These are phyloP conservation scores for Arabidopsis hybrid DNA, from an alignment of 441 rosid genomes.

Conservation along the genomic window DNA sequence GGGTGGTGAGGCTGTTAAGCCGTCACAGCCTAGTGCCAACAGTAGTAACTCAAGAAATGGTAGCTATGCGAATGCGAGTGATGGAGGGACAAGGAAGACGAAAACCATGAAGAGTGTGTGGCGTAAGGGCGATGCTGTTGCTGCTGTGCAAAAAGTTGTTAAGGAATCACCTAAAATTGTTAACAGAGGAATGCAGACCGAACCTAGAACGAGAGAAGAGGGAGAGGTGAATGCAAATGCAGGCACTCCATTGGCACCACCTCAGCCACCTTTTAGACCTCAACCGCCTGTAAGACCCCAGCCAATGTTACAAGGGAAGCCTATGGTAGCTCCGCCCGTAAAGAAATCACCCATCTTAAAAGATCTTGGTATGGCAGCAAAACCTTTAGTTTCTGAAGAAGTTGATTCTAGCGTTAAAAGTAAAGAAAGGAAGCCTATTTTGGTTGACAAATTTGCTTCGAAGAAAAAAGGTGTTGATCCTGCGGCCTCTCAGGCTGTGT, in stretches of 20 bases:
- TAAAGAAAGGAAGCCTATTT: slow-evolving; percentile 73
- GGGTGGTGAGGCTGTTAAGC: slow-evolving; percentile 47
- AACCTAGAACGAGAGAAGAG: slow-evolving; percentile 45
- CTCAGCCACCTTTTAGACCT: slow-evolving; percentile 64
- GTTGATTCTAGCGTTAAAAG: slow-evolving; percentile 47
- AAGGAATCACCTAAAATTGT: slow-evolving; percentile 59
- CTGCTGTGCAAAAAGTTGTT: slow-evolving; percentile 64
- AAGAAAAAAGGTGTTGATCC: slow-evolving; percentile 79
- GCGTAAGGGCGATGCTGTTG: slow-evolving; percentile 90
- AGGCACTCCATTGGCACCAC: slow-evolving; percentile 47
- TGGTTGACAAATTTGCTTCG: slow-evolving; percentile 88
- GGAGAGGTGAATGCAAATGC: slow-evolving; percentile 47
- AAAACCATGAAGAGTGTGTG: slow-evolving; percentile 93
- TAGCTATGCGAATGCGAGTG: slow-evolving; percentile 38
- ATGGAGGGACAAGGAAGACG: slow-evolving; percentile 47
- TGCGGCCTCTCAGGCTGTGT: slow-evolving; percentile 67
- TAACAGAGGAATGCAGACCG: slow-evolving; percentile 44
- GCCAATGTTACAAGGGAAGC: slow-evolving; percentile 77
- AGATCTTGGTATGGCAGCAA: slow-evolving; percentile 80
- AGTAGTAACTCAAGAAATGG: slow-evolving; percentile 45
- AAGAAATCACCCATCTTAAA: slow-evolving; percentile 70
- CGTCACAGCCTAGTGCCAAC: slow-evolving; percentile 38
- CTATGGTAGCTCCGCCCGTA: slow-evolving; percentile 64
- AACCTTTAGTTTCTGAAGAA: slow-evolving; percentile 47
- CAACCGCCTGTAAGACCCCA: slow-evolving; percentile 71